A percentile compares a stretch with the other conserved stretches of the same genome.
Evolutionary conservation across 176 grass and related monocot species (phyloP).

Genomic region (Calamus simplicifolius): DNA sequence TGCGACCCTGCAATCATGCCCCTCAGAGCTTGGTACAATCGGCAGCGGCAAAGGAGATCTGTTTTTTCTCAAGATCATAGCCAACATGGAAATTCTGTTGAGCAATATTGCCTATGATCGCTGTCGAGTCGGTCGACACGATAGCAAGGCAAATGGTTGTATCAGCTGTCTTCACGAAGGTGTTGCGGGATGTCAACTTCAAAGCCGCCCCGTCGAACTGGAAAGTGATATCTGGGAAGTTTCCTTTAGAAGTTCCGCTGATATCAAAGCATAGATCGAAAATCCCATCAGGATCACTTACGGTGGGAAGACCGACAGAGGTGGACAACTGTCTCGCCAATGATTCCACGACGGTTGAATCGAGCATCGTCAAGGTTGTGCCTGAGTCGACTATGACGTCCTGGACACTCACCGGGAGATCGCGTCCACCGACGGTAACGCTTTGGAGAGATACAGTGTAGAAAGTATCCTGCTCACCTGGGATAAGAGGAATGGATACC

Average conservation of each 20-base stretch:
- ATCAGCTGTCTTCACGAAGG: not conserved
- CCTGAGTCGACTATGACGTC: slow-evolving; percentile 19
- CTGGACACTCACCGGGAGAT: not conserved
- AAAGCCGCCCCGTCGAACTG: not conserved
- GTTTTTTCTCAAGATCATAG: not conserved
- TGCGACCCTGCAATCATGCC: too few relatives aligned
- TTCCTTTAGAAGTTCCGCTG: too few relatives aligned
- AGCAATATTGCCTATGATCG: slow-evolving; percentile 6
- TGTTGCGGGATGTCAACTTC: not conserved
- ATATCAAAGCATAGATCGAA: not conserved
- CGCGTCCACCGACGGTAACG: not conserved
- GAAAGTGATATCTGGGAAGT: not conserved
- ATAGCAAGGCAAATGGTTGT: not conserved
- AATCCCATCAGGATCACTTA: not conserved
- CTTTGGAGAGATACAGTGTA: not conserved
- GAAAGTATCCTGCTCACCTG: not conserved
- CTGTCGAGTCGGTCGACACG: not conserved
- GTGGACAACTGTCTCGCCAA: not conserved
- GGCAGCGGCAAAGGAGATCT: not conserved
- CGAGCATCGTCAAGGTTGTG: not conserved
- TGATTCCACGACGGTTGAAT: not conserved
- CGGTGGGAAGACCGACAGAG: not conserved
- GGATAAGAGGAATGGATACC: not conserved
- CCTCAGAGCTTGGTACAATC: too few relatives aligned
- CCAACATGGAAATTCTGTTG: slow-evolving; percentile 5